Percentiles rank a stretch among this genome's conserved stretches.
These are phyloP conservation scores for Thermomyces lanuginosus DNA, from an alignment of 2,329 filamentous ascomycete species.

Conservation along the genomic window DNA sequence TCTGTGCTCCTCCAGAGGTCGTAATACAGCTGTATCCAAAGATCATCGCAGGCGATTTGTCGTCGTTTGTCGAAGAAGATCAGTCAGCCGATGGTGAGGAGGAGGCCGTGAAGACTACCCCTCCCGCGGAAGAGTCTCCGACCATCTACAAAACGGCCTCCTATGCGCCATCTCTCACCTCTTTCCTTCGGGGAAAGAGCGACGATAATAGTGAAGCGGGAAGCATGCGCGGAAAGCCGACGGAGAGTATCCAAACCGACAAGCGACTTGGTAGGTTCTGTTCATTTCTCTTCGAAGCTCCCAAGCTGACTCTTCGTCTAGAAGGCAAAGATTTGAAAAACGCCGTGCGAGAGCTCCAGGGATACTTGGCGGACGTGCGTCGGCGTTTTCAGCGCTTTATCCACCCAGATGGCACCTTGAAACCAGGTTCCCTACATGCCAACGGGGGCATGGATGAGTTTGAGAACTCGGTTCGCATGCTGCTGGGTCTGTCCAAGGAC, in stretches of 20 bases:
- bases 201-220: conserved; percentile 25
- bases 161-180: conserved; percentile 23
- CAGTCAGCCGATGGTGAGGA: conserved; percentile 17
- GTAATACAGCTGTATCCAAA: conserved; percentile 74
- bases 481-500: conserved; percentile 34
- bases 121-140: conserved; percentile 13
- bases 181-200: conserved; percentile 19
- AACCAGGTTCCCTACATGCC: conserved; percentile 15
- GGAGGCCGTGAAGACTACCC: conserved; percentile 11
- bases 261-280: conserved; percentile 15
- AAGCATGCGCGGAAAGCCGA: conserved; percentile 20
- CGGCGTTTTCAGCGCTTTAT: conserved; percentile 45
- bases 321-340: conserved; percentile 71
- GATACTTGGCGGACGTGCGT: conserved; percentile 76
- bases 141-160: conserved; percentile 13
- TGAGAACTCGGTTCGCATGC: conserved; percentile 29
- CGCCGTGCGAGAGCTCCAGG: conserved; percentile 68
- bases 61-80: conserved; percentile 39
- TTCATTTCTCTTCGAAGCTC: conserved; percentile 1
- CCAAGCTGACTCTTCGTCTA: conserved; percentile 17
- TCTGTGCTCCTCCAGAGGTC: conserved; percentile 73
- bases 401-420: conserved; percentile 39
- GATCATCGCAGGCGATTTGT: conserved; percentile 67
- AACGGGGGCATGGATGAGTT: conserved; percentile 23
- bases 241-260: conserved; percentile 13